Conservation (phyloP, 169 alveolate species). For the Cryptosporidium ubiquitum region DNA sequence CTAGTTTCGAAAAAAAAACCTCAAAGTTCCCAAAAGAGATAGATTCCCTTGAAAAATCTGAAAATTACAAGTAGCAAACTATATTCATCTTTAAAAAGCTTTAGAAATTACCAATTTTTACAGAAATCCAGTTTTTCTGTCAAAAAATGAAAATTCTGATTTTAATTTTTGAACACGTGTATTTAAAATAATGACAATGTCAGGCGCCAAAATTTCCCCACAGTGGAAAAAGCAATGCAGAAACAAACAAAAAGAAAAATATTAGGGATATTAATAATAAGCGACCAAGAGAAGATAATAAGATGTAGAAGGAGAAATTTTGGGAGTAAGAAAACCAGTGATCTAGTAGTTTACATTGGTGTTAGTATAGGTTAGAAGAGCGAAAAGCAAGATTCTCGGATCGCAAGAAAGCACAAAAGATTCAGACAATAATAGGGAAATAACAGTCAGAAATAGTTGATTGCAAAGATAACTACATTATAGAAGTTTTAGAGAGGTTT, state of each 20-base stretch:
- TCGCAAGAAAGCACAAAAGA: not conserved
- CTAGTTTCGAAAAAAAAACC: not conserved
- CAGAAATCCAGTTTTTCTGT: not conserved
- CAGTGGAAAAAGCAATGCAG: constrained; percentile 19
- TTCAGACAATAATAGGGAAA: not conserved
- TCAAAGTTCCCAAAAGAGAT: not conserved
- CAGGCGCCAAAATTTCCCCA: constrained; percentile 72
- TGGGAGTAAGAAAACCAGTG: not conserved
- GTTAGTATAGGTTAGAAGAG: not conserved
- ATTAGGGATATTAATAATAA: not conserved
- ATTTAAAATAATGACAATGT: constrained; percentile 17
- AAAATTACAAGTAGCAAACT: not conserved
- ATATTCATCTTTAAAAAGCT: not conserved
- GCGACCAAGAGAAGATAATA: not conserved
- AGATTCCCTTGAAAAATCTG: not conserved
- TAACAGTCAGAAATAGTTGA: not conserved
- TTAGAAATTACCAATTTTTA: not conserved
- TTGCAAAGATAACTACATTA: not conserved
- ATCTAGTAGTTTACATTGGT: not conserved
- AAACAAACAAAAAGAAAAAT: not conserved
- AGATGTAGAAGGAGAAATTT: not conserved
- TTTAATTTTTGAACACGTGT: constrained; percentile 24
- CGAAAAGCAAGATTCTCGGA: not conserved
- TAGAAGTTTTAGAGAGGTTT: not conserved
- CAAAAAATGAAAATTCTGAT: constrained; percentile 12